These are phyloP conservation scores for Erysimum cheiri DNA, from an alignment of 441 rosid species.

Conservation along the genomic window DNA sequence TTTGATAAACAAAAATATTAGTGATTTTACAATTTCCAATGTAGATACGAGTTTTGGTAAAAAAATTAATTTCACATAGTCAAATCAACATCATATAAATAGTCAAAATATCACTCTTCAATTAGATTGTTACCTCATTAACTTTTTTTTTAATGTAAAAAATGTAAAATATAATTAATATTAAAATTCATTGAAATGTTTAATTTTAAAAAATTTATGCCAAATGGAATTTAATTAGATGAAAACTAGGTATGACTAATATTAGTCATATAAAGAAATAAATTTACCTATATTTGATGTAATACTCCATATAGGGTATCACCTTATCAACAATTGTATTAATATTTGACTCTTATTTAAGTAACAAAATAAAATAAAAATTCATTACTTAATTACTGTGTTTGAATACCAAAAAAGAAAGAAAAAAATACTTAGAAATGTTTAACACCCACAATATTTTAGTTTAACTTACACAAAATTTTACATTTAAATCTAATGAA, in stretches of 20 bases:
- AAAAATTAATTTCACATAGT: background rate
- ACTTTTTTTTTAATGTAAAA: background rate
- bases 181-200: background rate
- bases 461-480: no score
- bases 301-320: background rate
- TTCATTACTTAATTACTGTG: no score
- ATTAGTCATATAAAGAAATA: background rate
- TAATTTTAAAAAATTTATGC: background rate
- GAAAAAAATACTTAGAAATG: no score
- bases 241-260: background rate
- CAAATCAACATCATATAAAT: background rate
- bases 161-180: background rate
- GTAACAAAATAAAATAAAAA: no score
- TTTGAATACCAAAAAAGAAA: no score
- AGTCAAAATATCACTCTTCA: background rate
- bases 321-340: no score
- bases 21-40: background rate
- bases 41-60: background rate
- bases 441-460: no score
- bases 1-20: conserved; percentile 2
- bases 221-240: background rate
- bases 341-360: no score
- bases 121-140: background rate
- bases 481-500: background rate
- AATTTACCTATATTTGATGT: background rate